Conservation (phyloP, 768 basidiomycete species). For the Suillus spraguei region DNA sequence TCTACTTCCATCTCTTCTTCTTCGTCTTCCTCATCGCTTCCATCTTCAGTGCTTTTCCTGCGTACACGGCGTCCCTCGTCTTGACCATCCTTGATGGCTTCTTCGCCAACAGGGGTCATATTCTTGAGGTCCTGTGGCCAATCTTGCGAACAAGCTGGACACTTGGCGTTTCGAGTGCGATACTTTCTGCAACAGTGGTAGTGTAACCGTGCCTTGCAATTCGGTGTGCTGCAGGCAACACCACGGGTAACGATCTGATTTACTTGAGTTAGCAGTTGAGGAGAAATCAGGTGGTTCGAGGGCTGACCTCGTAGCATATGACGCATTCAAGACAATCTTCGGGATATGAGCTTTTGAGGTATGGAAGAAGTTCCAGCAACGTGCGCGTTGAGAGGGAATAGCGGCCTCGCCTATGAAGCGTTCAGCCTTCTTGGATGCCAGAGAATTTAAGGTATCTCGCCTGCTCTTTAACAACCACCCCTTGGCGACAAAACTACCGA, state of each 20-base stretch:
- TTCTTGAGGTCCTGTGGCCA: constrained; percentile 62
- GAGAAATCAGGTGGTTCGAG: background rate
- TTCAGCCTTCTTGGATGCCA: background rate
- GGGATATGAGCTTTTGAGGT: constrained; percentile 68
- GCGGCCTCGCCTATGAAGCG: constrained; percentile 53
- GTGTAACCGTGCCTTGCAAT: constrained; percentile 70
- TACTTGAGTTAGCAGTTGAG: background rate
- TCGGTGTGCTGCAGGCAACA: constrained; percentile 56
- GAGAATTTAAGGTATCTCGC: constrained; percentile 41
- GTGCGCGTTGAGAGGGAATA: constrained; percentile 79
- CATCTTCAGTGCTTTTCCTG: constrained; percentile 36
- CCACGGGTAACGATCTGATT: constrained; percentile 70
- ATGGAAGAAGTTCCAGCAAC: constrained; percentile 70
- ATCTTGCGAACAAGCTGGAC: constrained; percentile 57
- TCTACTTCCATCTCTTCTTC: constrained; percentile 43
- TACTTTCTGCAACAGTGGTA: constrained; percentile 61
- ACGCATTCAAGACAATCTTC: constrained; percentile 74
- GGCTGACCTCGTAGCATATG: constrained; percentile 67
- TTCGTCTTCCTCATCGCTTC: constrained; percentile 42
- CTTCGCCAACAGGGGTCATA: constrained; percentile 67
- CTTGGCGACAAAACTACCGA: constrained; percentile 82
- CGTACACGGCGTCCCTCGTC: constrained; percentile 43
- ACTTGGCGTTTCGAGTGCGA: constrained; percentile 42
- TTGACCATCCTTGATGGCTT: constrained; percentile 63
- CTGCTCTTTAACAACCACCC: constrained; percentile 79